A percentile compares a stretch with the other conserved stretches of the same genome.
Conservation (phyloP, 2,329 filamentous ascomycete genomes). For the Penicillium sp. region DNA sequence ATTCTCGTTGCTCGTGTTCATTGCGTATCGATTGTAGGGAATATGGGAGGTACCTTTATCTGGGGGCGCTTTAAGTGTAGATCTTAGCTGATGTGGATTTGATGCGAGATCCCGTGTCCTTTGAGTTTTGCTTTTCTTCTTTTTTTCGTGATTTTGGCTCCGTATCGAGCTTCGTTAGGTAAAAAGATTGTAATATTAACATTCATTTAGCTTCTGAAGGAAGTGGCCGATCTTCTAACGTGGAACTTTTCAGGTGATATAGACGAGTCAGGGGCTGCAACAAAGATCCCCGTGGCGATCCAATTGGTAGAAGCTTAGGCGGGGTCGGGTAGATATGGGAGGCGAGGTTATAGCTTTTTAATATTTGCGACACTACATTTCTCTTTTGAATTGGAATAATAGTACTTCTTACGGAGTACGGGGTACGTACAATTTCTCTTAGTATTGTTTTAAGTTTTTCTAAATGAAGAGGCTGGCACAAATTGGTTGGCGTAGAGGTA, state of each 20-base stretch:
- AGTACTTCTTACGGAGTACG: no score
- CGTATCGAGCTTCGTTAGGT: not conserved
- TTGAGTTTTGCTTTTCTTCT: not conserved
- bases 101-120: not conserved
- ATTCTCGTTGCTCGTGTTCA: not conserved
- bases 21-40: not conserved
- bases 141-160: not conserved
- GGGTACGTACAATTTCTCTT: not conserved
- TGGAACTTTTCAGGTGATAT: not conserved
- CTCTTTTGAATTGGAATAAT: not conserved
- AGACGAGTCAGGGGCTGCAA: constrained; percentile 15
- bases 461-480: not conserved
- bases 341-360: no score
- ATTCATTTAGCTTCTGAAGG: not conserved
- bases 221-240: not conserved
- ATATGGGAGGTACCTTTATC: not conserved
- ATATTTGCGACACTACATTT: not conserved
- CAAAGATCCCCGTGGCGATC: constrained; percentile 13
- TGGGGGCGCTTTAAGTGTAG: not conserved
- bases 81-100: not conserved
- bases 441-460: not conserved
- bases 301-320: not conserved
- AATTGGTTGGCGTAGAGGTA: not conserved
- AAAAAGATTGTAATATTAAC: not conserved
- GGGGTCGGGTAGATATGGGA: not conserved